A percentile compares a stretch with the other conserved stretches of the same genome.
phyloP scores from a whole-genome alignment of 1,284 basidiomycete species.

The Cryptococcus sp. region DNA sequence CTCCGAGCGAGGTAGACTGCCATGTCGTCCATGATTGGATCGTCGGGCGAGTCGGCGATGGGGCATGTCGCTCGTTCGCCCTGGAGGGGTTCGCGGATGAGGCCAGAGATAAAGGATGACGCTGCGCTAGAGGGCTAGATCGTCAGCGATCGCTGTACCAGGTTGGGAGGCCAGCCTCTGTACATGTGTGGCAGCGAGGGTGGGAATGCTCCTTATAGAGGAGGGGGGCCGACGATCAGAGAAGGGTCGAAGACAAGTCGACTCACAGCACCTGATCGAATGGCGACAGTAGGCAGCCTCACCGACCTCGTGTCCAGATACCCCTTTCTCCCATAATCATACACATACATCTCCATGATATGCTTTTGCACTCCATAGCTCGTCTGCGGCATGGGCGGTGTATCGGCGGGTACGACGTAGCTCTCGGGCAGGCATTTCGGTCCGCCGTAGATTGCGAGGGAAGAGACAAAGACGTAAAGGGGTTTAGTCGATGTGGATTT shows the following conservation, averaged over 20 bases:
- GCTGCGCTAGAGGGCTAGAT: constrained; percentile 57
- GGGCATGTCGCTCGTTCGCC: constrained; percentile 54
- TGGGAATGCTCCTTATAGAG: too few relatives aligned
- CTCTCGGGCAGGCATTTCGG: constrained; percentile 49
- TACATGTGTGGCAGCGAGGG: constrained; percentile 15
- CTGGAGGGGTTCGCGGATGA: constrained; percentile 61
- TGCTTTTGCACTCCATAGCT: constrained; percentile 59
- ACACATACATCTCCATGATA: constrained; percentile 57
- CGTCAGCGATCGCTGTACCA: too few relatives aligned
- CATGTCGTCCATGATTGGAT: constrained; percentile 48
- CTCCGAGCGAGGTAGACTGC: constrained; percentile 56
- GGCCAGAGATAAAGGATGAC: constrained; percentile 59
- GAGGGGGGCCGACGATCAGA: too few relatives aligned
- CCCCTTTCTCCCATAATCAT: constrained; percentile 59
- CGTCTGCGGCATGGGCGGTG: constrained; percentile 56
- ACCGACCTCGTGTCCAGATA: constrained; percentile 60
- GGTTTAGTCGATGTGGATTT: constrained; percentile 37
- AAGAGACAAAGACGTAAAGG: constrained; percentile 59
- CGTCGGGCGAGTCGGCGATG: constrained; percentile 44
- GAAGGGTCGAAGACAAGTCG: not conserved
- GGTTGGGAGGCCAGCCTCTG: constrained; percentile 7
- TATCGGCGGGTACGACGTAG: constrained; percentile 47
- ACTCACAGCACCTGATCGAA: constrained; percentile 51
- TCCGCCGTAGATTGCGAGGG: constrained; percentile 61
- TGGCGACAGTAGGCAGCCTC: constrained; percentile 59